Conservation (phyloP, 2,329 filamentous ascomycete genomes). For the Alternaria longipes region DNA sequence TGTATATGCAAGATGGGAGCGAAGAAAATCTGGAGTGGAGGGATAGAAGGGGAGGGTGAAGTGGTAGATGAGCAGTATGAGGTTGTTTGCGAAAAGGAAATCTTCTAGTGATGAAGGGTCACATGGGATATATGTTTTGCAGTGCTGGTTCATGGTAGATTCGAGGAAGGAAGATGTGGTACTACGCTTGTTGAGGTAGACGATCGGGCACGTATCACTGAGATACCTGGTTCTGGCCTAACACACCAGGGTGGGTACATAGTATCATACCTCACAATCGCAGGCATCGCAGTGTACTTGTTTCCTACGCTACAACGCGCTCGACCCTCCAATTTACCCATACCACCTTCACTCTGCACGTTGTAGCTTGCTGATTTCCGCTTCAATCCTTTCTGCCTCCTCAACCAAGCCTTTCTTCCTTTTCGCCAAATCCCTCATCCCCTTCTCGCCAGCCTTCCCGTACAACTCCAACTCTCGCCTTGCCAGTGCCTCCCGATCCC, state of each 20-base stretch:
- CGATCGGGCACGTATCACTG: too few relatives aligned
- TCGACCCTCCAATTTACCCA: too few relatives aligned
- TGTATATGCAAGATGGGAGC: constrained; percentile 91
- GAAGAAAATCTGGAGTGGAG: constrained; percentile 63
- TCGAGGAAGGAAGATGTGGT: too few relatives aligned
- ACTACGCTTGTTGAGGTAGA: too few relatives aligned
- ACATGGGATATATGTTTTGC: too few relatives aligned
- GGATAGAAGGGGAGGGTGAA: constrained; percentile 54
- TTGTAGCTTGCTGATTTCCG: constrained; percentile 13
- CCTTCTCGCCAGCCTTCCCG: constrained; percentile 44
- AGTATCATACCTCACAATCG: too few relatives aligned
- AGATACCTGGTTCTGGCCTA: too few relatives aligned
- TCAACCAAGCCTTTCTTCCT: constrained; percentile 45
- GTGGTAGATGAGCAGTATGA: constrained; percentile 63
- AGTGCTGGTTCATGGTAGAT: too few relatives aligned
- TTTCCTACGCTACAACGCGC: too few relatives aligned
- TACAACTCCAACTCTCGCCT: constrained; percentile 50
- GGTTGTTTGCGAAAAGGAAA: constrained; percentile 54
- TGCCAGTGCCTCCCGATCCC: constrained; percentile 44
- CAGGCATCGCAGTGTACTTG: too few relatives aligned
- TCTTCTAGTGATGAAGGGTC: constrained; percentile 8
- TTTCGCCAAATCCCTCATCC: constrained; percentile 51
- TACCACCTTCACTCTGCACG: background rate
- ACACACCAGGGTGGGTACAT: too few relatives aligned
- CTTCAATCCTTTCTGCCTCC: constrained; percentile 29